Conservation (phyloP, 495 filamentous ascomycete genomes). For the Aspergillus steynii region DNA sequence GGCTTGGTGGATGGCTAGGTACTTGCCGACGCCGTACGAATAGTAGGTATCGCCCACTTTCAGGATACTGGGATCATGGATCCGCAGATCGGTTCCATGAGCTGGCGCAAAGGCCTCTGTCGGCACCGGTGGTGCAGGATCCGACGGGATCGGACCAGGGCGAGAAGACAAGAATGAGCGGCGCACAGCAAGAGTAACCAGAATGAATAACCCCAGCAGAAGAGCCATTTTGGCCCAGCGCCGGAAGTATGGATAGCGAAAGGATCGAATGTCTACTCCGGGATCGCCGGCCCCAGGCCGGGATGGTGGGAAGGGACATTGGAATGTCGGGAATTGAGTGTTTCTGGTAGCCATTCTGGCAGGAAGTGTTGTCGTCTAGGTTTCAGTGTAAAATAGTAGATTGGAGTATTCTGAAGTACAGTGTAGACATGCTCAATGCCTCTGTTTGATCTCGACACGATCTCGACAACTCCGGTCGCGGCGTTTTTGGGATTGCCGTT, state of each 20-base stretch:
- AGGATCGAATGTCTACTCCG: neutral
- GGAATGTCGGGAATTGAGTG: neutral
- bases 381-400: neutral
- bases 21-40: constrained; percentile 37
- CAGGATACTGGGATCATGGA: constrained; percentile 45
- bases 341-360: neutral
- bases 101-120: constrained; percentile 22
- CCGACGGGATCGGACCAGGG: too few relatives aligned
- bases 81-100: constrained; percentile 34
- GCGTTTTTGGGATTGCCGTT: too few relatives aligned
- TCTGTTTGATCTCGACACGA: too few relatives aligned
- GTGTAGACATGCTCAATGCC: neutral
- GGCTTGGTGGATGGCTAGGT: constrained; percentile 37
- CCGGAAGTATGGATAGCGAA: neutral
- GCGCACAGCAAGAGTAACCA: neutral
- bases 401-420: neutral
- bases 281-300: neutral
- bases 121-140: neutral
- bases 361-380: neutral
- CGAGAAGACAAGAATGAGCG: too few relatives aligned
- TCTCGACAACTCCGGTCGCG: too few relatives aligned
- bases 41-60: constrained; percentile 34
- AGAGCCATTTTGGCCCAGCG: neutral
- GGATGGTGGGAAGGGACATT: neutral
- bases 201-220: neutral